These are phyloP conservation scores for Geotrichum cucujoidarum DNA, from an alignment of 1,139 yeast genomes.

Conservation along the genomic window DNA sequence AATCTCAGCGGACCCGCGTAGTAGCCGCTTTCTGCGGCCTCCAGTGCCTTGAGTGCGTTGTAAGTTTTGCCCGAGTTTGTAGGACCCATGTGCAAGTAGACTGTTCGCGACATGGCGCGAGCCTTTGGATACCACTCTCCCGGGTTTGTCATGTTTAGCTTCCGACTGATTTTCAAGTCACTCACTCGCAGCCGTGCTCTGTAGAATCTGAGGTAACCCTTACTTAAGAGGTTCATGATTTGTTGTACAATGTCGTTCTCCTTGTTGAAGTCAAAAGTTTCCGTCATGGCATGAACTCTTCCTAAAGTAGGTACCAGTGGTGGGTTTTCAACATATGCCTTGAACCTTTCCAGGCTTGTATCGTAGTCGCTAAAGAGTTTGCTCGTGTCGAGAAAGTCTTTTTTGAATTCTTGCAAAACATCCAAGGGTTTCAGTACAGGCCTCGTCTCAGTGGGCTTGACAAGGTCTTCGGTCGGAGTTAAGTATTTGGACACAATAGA, in stretches of 20 bases:
- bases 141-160: constrained; percentile 41
- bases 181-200: constrained; percentile 15
- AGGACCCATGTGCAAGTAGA: constrained; percentile 92
- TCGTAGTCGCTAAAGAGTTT: constrained; percentile 15
- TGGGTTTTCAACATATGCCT: constrained; percentile 17
- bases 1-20: constrained; percentile 93
- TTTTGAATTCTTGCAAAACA: constrained; percentile 11
- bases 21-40: constrained; percentile 70
- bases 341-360: constrained; percentile 11
- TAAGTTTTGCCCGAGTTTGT: constrained; percentile 97
- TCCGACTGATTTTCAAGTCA: constrained; percentile 9
- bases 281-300: constrained; percentile 14
- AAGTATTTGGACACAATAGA: constrained; percentile 2
- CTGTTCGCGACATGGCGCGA: constrained; percentile 68
- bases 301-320: constrained; percentile 19
- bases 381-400: constrained; percentile 10
- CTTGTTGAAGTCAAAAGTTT: constrained; percentile 11
- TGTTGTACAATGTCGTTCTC: background rate
- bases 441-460: background rate
- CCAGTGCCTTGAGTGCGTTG: constrained; percentile 65
- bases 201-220: constrained; percentile 16
- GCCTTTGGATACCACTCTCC: constrained; percentile 89
- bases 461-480: constrained; percentile 5
- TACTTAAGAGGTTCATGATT: constrained; percentile 4
- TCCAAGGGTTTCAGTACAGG: background rate